Percentiles rank a stretch among this genome's conserved stretches.
These are phyloP conservation scores for Candida sakaeoensis DNA, from an alignment of 805 yeast species.

Conservation along the genomic window DNA sequence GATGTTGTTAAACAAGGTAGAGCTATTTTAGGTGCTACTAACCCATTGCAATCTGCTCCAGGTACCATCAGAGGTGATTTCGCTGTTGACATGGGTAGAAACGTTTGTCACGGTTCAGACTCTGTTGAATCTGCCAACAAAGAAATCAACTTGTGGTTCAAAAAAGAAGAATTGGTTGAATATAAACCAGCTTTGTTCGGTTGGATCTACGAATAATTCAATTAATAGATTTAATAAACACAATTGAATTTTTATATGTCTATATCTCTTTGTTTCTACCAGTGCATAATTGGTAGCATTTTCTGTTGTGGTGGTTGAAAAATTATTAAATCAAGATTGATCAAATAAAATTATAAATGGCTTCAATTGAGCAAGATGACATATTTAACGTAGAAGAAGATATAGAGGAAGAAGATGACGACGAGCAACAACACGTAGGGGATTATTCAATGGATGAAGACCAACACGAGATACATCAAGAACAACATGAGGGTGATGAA, in stretches of 20 bases:
- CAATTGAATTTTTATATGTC: too few relatives aligned
- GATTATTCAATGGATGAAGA: constrained; percentile 7
- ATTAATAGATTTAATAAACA: too few relatives aligned
- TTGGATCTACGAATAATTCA: constrained; percentile 97
- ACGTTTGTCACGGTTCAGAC: constrained; percentile 99
- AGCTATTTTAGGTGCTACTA: constrained; percentile 96
- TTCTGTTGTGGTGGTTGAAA: not conserved
- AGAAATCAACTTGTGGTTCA: constrained; percentile 97
- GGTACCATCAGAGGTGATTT: constrained; percentile 99
- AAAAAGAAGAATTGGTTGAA: constrained; percentile 89
- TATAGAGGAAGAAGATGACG: constrained; percentile 16
- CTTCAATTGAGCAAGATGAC: constrained; percentile 22
- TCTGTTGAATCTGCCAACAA: constrained; percentile 95
- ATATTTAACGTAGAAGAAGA: constrained; percentile 18
- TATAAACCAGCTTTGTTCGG: constrained; percentile 82
- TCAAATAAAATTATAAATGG: too few relatives aligned
- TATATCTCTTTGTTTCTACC: not conserved
- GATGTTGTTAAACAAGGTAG: constrained; percentile 99
- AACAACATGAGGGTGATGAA: constrained; percentile 13
- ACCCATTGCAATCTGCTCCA: constrained; percentile 95
- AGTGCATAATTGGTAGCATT: not conserved
- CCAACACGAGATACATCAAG: constrained; percentile 8
- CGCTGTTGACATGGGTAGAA: constrained; percentile 98
- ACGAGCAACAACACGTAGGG: constrained; percentile 11
- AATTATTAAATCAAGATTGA: not conserved